These are phyloP conservation scores for Penicillium janthinellum DNA, from an alignment of 2,329 filamentous ascomycete genomes.

Conservation along the genomic window DNA sequence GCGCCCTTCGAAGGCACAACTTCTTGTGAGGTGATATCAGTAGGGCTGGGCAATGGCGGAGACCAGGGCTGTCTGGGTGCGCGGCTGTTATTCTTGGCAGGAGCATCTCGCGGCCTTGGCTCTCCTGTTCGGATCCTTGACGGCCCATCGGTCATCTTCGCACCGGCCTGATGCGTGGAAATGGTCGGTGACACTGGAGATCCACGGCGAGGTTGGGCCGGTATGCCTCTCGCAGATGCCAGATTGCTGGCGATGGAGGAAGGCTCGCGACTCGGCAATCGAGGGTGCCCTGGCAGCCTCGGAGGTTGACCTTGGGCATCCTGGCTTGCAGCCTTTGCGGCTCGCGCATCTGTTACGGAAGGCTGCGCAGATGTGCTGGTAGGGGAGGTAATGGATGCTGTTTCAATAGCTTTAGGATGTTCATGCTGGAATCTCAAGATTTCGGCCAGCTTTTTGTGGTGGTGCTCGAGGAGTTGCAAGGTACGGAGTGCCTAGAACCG, in stretches of 20 bases:
- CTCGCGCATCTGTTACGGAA: constrained; percentile 19
- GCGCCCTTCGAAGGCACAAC: constrained; percentile 32
- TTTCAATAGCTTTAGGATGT: constrained; percentile 43
- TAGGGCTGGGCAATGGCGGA: constrained; percentile 37
- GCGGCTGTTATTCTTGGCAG: constrained; percentile 30
- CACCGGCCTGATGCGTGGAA: constrained; percentile 72
- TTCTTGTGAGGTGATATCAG: constrained; percentile 39
- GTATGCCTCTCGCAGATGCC: constrained; percentile 81
- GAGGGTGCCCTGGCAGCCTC: constrained; percentile 42
- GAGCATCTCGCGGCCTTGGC: constrained; percentile 26
- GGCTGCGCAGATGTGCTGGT: constrained; percentile 20
- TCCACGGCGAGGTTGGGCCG: constrained; percentile 55
- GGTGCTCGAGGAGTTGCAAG: constrained; percentile 79
- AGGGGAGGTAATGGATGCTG: constrained; percentile 9
- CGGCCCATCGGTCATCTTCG: constrained; percentile 64
- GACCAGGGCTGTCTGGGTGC: constrained; percentile 37
- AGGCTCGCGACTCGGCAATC: constrained; percentile 65
- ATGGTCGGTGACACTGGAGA: constrained; percentile 72
- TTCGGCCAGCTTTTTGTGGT: constrained; percentile 81
- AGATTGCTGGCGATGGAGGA: constrained; percentile 88
- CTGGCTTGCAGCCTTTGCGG: constrained; percentile 28
- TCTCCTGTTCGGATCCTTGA: constrained; percentile 42
- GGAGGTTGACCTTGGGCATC: constrained; percentile 43
- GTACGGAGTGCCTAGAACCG: constrained; percentile 74
- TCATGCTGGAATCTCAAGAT: constrained; percentile 72